Conservation (phyloP, 108 stramenopile genomes). For the Pseudonitzschia pungens region DNA sequence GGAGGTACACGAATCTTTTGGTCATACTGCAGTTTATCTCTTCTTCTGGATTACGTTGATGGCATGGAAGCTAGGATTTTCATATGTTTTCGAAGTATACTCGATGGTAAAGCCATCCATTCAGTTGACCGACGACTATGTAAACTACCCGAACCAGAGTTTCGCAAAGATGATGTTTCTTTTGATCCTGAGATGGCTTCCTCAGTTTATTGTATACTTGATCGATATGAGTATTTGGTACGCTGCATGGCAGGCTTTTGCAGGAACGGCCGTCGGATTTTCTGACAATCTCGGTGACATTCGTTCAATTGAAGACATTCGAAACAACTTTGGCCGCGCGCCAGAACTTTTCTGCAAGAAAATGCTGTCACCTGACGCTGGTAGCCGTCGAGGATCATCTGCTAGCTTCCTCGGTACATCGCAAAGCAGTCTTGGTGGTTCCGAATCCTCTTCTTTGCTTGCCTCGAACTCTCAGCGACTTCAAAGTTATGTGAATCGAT, state of each 20-base stretch:
- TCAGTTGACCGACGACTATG: slow-evolving; percentile 93
- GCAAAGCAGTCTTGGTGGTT: slow-evolving; percentile 37
- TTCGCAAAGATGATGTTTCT: slow-evolving; percentile 78
- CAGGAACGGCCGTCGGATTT: slow-evolving; percentile 91
- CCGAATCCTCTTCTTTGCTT: slow-evolving; percentile 69
- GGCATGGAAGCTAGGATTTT: slow-evolving; percentile 93
- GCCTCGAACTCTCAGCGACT: slow-evolving; percentile 74
- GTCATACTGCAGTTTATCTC: slow-evolving; percentile 72
- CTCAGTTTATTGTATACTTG: slow-evolving; percentile 93
- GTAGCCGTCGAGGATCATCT: slow-evolving; percentile 81
- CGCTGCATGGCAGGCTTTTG: slow-evolving; percentile 93
- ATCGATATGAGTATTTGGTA: slow-evolving; percentile 98
- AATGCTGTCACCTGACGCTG: slow-evolving; percentile 89
- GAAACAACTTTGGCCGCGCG: slow-evolving; percentile 83
- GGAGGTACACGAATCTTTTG: slow-evolving; percentile 86
- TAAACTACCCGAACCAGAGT: slow-evolving; percentile 91
- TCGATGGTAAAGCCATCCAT: slow-evolving; percentile 93
- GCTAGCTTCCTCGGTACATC: slow-evolving; percentile 65
- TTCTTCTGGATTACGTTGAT: slow-evolving; percentile 91
- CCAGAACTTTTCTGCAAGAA: slow-evolving; percentile 89
- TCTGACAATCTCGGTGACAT: slow-evolving; percentile 92
- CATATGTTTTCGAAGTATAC: slow-evolving; percentile 91
- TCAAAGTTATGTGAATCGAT: slow-evolving; percentile 85
- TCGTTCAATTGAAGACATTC: slow-evolving; percentile 85
- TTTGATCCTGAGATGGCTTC: slow-evolving; percentile 88